These are phyloP conservation scores for Nematodospora anomalae DNA, from an alignment of 1,139 yeast genomes.

Conservation along the genomic window DNA sequence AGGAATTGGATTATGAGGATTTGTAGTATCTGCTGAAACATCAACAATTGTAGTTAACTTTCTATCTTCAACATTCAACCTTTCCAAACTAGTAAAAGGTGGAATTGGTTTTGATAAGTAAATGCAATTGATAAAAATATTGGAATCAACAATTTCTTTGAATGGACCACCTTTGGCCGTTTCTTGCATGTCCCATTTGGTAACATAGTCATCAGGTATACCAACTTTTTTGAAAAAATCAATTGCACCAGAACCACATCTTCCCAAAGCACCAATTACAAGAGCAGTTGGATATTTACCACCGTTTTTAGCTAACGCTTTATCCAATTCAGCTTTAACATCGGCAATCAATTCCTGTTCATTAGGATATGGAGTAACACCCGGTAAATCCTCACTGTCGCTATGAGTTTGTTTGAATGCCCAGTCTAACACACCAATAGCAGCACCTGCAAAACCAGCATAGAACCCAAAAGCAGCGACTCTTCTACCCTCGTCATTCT, in stretches of 20 bases:
- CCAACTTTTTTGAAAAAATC: slow-evolving; percentile 82
- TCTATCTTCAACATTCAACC: slow-evolving; percentile 65
- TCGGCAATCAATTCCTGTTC: slow-evolving; percentile 72
- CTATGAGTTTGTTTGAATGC: slow-evolving; percentile 79
- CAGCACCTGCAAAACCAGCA: slow-evolving; percentile 99
- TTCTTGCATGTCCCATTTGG: slow-evolving; percentile 96
- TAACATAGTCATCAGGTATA: slow-evolving; percentile 77
- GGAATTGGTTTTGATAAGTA: slow-evolving; percentile 91
- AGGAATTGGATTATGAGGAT: slow-evolving; percentile 97
- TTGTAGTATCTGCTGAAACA: slow-evolving; percentile 97
- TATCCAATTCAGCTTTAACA: slow-evolving; percentile 59
- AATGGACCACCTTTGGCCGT: slow-evolving; percentile 98
- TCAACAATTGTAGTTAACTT: slow-evolving; percentile 89
- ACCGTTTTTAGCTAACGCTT: slow-evolving; percentile 59
- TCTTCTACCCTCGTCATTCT: slow-evolving; percentile 92
- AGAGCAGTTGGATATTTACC: slow-evolving; percentile 75
- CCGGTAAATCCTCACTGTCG: slow-evolving; percentile 64
- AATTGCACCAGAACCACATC: slow-evolving; percentile 99
- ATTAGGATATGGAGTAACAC: slow-evolving; percentile 78
- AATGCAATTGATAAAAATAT: slow-evolving; percentile 92
- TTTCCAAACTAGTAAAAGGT: slow-evolving; percentile 75
- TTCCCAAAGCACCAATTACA: slow-evolving; percentile 95
- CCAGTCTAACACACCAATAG: slow-evolving; percentile 93
- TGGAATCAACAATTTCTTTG: slow-evolving; percentile 82
- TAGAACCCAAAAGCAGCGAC: slow-evolving; percentile 99